Base-by-base conservation (phyloP, 768 basidiomycete species). In the Leucosporidium scottii region DNA sequence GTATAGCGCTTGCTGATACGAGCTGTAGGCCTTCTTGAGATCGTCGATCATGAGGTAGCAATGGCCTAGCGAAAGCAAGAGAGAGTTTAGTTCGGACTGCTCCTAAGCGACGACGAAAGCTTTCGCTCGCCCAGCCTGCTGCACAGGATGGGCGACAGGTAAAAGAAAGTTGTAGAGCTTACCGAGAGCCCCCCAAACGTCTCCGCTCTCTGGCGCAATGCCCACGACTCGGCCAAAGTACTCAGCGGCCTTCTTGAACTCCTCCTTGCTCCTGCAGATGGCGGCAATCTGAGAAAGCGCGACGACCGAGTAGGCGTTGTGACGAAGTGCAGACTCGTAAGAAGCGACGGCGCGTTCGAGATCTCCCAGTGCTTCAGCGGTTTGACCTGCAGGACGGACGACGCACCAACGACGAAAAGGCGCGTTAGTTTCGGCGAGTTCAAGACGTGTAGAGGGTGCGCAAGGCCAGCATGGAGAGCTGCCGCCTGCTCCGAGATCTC, bases 31-130 rank as follows among this genome's bases (percentile, higher is more conserved):
- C 81, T 94, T 96, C 81, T 94, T 93, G 56, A 99, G 85, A 81
- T 98, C 93, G 77, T 98, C 96, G 77, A 96, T 93, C 94, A 96
- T 98, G 67, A 99, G 86, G 79, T 94, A 93, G 79, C 94, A 98
- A 75, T 98, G 93, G 39, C 93, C 91, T 90, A 31, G 75, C 31
- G 30, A 21, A 21, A 36, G 27, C 34, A 49, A 39, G 54, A n/a
- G 30, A 27, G 36, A 15, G 59, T 44, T 54, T 36, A 51, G 47
- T 23, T 36, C 34, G 50, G 30, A 7, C 10, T 25, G 53, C 53
- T n/a, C 53, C 27, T 27, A 7, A 25, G 53, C 25, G 25, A 3
- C 50, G 23, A 17, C 23, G 20, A 25, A 7, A 25, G 53, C 12
- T 54, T 25, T 10, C 53, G 27, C 12, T 28, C 9, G 3, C 10